These are phyloP conservation scores for Plasmodium ovale DNA, from an alignment of 169 alveolate species.

Conservation along the genomic window DNA sequence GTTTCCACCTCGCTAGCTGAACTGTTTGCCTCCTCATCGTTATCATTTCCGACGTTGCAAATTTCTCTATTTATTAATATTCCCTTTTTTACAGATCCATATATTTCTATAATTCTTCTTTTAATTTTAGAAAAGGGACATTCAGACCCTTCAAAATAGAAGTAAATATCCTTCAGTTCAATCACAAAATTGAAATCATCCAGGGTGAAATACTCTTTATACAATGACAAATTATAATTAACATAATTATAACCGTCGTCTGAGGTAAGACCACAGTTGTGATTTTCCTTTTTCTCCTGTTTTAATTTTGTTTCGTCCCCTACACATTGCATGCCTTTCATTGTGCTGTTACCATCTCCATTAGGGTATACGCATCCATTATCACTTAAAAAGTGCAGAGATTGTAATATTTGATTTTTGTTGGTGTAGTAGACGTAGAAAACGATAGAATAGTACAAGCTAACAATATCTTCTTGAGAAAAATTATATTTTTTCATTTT, in stretches of 20 bases:
- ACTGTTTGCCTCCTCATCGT: constrained; percentile 12
- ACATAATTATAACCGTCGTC: constrained; percentile 13
- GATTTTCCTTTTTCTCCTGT: constrained; percentile 1
- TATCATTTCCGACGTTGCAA: constrained; percentile 7
- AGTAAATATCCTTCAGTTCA: constrained; percentile 61
- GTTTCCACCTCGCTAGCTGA: background rate
- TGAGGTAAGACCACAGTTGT: background rate
- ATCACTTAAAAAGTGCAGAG: constrained; percentile 9
- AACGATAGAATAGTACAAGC: constrained; percentile 59
- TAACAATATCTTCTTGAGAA: constrained; percentile 25
- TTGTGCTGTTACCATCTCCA: background rate
- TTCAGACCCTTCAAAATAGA: constrained; percentile 67
- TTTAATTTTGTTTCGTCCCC: background rate
- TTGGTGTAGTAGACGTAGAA: constrained; percentile 67
- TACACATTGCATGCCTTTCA: background rate
- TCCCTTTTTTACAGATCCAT: constrained; percentile 59
- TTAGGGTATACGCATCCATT: too few relatives aligned
- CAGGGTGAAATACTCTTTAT: constrained; percentile 46
- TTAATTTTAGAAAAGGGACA: constrained; percentile 73
- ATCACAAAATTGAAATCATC: constrained; percentile 71
- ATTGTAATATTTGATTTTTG: constrained; percentile 55
- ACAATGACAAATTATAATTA: constrained; percentile 19
- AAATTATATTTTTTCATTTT: constrained; percentile 24
- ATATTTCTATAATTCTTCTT: constrained; percentile 75
- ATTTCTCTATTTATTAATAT: constrained; percentile 29